Base-by-base conservation (phyloP, 179 eudicot species). In the Silene vulgaris region DNA sequence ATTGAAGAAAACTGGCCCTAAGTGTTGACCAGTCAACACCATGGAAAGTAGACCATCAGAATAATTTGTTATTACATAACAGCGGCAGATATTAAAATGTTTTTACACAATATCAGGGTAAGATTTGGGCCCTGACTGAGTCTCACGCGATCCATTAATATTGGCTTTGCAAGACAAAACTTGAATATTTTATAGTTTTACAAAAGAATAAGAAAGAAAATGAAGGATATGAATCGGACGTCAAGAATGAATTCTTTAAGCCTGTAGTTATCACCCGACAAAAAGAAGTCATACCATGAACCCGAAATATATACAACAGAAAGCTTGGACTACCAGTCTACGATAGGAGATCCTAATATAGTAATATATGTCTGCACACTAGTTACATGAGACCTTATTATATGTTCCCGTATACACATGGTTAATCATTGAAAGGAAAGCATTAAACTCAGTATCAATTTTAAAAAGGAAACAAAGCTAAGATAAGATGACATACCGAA, bases 401-500 rank as follows among this genome's bases (percentile, higher is more conserved):
- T 48, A 48, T 61, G 65, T 9, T 20, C 29, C 65, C 21, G 28
- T 16, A 61, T 62, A 9, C 6, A 0, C 21, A 21, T 23, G 30
- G 2, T 3, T 14, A 61, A 65, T 29, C 69, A 65, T 13, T 65
- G 14, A 26, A 29, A 26, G n/a, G 45, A 28, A 65, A 2, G 35
- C 35, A 12, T 43, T 16, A 30, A 30, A 54, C 60, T n/a, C 13
- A 63, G 8, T 3, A 61, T n/a, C 45, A 48, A 13, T 5, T 5
- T 5, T 65, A 62, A 14, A 1, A 21, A 8, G 43, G 26, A 3
- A 29, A 37, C 50, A 57, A 60, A 52, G 5, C 1, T 19, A 5
- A 11, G 65, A 35, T 65, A 62, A 69, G 13, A 65, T 26, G 73
- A 84, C 92, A 78, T 88, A 95, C 99, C 84, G 82, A 84, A 70